Percentiles rank a stretch among this genome's conserved stretches.
These are phyloP conservation scores for Phytophthora chlamydospora DNA, from an alignment of 352 stramenopile species.

Conservation along the genomic window DNA sequence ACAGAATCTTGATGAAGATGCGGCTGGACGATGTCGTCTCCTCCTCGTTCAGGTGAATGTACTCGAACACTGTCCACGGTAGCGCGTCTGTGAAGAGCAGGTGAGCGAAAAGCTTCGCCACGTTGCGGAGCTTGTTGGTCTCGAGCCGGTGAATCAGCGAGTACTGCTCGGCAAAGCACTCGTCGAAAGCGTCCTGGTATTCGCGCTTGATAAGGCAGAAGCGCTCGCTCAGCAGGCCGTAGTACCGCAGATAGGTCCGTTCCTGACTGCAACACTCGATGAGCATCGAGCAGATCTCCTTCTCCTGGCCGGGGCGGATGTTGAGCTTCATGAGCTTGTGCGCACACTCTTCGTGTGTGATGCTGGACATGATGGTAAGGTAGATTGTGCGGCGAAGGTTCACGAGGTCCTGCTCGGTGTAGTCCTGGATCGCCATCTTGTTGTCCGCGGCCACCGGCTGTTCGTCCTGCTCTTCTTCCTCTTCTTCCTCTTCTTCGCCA, in stretches of 20 bases:
- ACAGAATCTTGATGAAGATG: conserved; percentile 99
- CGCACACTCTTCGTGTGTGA: conserved; percentile 98
- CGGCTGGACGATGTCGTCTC: conserved; percentile 98
- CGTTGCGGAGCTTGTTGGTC: conserved; percentile 99
- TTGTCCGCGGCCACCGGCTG: conserved; percentile 26
- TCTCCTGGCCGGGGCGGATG: conserved; percentile 96
- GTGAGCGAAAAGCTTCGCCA: conserved; percentile 99
- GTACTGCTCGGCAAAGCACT: conserved; percentile 95
- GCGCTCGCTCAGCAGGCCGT: conserved; percentile 95
- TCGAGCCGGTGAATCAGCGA: conserved; percentile 97
- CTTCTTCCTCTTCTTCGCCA: conserved; percentile 51
- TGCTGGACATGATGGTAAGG: conserved; percentile 99
- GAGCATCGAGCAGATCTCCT: conserved; percentile 99
- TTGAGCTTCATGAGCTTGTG: conserved; percentile 99
- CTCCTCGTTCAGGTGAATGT: conserved; percentile 98
- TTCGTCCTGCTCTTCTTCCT: conserved; percentile 37
- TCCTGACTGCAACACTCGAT: conserved; percentile 99
- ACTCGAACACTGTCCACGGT: conserved; percentile 97
- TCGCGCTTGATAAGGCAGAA: conserved; percentile 97
- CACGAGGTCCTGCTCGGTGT: conserved; percentile 97
- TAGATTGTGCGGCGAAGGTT: conserved; percentile 99
- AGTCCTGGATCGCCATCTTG: conserved; percentile 92
- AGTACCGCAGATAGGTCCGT: conserved; percentile 97
- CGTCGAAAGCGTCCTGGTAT: conserved; percentile 96
- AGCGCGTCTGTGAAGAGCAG: conserved; percentile 97